Evolutionary conservation across 2,329 filamentous ascomycete species (phyloP).

Genomic region (Sporothrix sp.): DNA sequence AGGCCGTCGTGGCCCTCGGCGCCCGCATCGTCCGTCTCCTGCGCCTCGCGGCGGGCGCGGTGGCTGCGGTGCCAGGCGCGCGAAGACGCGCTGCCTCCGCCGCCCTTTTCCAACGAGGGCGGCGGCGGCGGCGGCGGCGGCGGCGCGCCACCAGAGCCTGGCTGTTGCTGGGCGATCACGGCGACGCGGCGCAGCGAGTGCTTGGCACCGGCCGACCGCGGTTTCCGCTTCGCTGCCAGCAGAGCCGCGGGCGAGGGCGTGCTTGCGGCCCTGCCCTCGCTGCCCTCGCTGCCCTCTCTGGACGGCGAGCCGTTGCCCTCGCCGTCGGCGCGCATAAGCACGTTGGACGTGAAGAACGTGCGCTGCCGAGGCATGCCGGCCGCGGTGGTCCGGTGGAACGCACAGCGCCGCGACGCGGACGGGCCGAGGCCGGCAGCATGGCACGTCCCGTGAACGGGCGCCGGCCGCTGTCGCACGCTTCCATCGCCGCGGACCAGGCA

Average conservation of each 20-base stretch:
- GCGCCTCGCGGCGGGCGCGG: background rate
- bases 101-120: background rate
- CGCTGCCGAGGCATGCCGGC: constrained; percentile 43
- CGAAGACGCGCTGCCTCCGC: background rate
- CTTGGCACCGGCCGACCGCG: constrained; percentile 27
- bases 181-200: constrained; percentile 77
- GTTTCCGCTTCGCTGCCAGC: constrained; percentile 18
- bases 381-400: constrained; percentile 34
- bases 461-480: background rate
- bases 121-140: constrained; percentile 21
- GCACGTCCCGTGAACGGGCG: too few relatives aligned
- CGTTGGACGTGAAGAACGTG: constrained; percentile 57
- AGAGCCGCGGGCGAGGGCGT: background rate
- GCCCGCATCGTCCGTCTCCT: background rate
- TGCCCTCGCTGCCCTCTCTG: background rate
- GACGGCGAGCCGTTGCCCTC: background rate
- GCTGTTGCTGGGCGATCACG: constrained; percentile 65
- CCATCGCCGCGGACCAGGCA: background rate
- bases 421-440: background rate
- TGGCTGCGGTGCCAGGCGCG: background rate
- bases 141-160: constrained; percentile 25
- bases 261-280: constrained; percentile 9
- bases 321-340: constrained; percentile 36
- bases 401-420: background rate
- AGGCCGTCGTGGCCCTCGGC: constrained; percentile 8